These are phyloP conservation scores for Adansonia rubrostipa DNA, from an alignment of 441 rosid species.

Conservation along the genomic window DNA sequence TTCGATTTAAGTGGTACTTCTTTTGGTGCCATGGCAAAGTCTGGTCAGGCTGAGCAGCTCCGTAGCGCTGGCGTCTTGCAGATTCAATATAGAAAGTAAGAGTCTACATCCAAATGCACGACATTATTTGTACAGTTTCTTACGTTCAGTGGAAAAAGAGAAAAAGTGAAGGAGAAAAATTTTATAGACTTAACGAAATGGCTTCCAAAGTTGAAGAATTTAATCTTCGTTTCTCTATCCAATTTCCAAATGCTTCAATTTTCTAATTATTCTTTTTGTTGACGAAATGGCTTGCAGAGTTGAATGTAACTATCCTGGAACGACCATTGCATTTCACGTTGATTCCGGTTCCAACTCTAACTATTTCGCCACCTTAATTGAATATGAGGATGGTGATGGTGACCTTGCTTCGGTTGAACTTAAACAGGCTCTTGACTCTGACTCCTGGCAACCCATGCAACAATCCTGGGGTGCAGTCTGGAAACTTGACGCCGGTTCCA, in stretches of 20 bases:
- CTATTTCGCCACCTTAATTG: conserved; percentile 59
- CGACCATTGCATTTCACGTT: conserved; percentile 50
- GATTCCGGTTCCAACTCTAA: conserved; percentile 57
- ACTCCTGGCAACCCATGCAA: conserved; percentile 62
- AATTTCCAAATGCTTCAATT: not conserved
- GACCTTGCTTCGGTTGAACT: conserved; percentile 48
- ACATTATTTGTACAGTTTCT: not conserved
- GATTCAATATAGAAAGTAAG: conserved; percentile 50
- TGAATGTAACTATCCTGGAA: conserved; percentile 58
- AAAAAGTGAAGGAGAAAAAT: not conserved
- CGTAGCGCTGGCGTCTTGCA: conserved; percentile 42
- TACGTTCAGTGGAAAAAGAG: not conserved
- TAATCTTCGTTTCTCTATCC: not conserved
- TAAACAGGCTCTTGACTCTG: conserved; percentile 51
- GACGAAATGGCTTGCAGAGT: conserved; percentile 46
- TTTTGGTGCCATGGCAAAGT: conserved; percentile 49
- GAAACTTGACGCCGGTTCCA: conserved; percentile 56
- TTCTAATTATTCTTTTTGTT: not conserved
- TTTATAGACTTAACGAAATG: not conserved
- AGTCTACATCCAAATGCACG: not conserved
- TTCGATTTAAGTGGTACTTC: conserved; percentile 53
- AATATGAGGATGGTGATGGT: conserved; percentile 61
- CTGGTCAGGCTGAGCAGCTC: conserved; percentile 42
- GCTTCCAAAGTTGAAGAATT: not conserved
- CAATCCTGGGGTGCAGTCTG: conserved; percentile 75